phyloP scores from a whole-genome alignment of 345 rosid species.

The Aurinia saxatilis region DNA sequence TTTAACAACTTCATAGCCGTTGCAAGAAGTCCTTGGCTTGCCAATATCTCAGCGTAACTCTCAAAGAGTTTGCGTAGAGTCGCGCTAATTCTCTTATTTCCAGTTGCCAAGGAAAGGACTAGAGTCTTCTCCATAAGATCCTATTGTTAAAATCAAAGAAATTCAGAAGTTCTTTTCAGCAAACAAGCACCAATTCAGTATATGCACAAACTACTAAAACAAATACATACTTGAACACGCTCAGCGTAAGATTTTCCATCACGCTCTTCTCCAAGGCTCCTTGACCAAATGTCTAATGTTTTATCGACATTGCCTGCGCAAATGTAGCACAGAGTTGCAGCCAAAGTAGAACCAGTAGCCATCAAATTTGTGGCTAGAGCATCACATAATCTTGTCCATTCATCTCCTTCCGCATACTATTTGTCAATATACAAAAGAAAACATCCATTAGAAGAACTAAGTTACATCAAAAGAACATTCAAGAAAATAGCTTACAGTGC shows the following conservation, averaged over 20 bases:
- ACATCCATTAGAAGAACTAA: slow-evolving; percentile 2
- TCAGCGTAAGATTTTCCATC: slow-evolving; percentile 80
- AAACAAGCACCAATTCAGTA: no score
- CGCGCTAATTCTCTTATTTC: slow-evolving; percentile 83
- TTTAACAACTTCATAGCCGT: slow-evolving; percentile 94
- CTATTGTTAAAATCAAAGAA: slow-evolving; percentile 35
- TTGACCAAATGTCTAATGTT: slow-evolving; percentile 98
- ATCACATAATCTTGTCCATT: slow-evolving; percentile 75
- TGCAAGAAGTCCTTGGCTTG: slow-evolving; percentile 76
- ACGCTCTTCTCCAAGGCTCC: slow-evolving; percentile 50
- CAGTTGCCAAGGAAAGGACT: slow-evolving; percentile 88
- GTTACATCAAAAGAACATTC: not conserved
- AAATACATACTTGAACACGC: slow-evolving; percentile 72
- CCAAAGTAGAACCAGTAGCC: slow-evolving; percentile 67
- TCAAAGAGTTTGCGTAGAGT: slow-evolving; percentile 93
- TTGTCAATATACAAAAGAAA: slow-evolving; percentile 17
- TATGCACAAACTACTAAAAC: slow-evolving; percentile 12
- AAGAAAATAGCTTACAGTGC: slow-evolving; percentile 4
- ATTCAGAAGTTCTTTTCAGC: no score
- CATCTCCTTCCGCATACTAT: slow-evolving; percentile 89
- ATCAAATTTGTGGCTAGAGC: slow-evolving; percentile 74
- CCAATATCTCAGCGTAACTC: slow-evolving; percentile 93
- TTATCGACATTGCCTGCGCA: slow-evolving; percentile 97
- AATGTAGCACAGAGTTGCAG: slow-evolving; percentile 90
- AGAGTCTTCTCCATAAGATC: slow-evolving; percentile 99